Conservation (phyloP, 176 grass and related monocot genomes). For the Oryza meridionalis region DNA sequence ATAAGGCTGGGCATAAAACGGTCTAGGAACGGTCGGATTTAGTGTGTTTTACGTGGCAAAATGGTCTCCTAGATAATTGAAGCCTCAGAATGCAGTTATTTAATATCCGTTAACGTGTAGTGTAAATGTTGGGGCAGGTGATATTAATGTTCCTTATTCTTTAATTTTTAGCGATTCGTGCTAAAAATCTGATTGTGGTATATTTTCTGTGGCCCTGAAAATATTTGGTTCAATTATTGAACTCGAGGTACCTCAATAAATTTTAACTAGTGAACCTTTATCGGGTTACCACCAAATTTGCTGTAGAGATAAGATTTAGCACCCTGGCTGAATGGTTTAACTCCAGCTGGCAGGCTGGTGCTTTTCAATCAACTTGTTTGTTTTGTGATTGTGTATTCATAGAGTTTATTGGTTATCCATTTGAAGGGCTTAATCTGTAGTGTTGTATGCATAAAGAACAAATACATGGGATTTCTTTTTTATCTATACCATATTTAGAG, state of each 20-base stretch:
- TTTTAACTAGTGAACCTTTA: slow-evolving; percentile 2
- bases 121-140: not conserved
- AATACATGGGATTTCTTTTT: not conserved
- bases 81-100: not conserved
- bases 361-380: not conserved
- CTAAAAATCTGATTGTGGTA: not conserved
- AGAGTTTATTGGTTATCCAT: not conserved
- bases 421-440: not conserved
- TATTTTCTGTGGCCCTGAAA: not conserved
- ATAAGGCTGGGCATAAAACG: not conserved
- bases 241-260: slow-evolving; percentile 3
- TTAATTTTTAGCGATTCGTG: not conserved
- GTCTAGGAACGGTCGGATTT: slow-evolving; percentile 5
- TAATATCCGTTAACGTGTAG: not conserved
- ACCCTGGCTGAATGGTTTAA: not conserved
- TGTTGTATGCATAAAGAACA: not conserved
- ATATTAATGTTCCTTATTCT: slow-evolving; percentile 23
- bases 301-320: slow-evolving; percentile 5
- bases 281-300: not conserved
- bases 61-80: not conserved
- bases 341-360: not conserved
- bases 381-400: not conserved
- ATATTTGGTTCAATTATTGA: not conserved
- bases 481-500: not conserved
- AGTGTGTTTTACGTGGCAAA: not conserved